Conservation (phyloP, 108 stramenopile genomes). For the Pseudonitzschia multiseries region DNA sequence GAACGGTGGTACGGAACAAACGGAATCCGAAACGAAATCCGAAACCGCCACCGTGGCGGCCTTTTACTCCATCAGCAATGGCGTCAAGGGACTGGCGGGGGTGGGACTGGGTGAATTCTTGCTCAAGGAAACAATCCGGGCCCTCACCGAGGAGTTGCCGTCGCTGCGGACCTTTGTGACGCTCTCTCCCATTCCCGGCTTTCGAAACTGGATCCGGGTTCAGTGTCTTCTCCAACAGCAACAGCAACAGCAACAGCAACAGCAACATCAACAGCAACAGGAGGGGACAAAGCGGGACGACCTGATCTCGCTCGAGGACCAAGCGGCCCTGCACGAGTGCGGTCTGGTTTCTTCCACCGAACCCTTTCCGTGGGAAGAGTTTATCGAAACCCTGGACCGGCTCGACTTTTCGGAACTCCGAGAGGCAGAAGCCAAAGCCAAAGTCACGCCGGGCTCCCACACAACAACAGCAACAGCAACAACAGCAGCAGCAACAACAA, state of each 20-base stretch:
- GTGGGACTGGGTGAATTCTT: slow-evolving; percentile 89
- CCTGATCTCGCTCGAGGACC: slow-evolving; percentile 42
- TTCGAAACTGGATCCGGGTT: slow-evolving; percentile 81
- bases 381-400: background rate
- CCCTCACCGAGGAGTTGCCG: slow-evolving; percentile 55
- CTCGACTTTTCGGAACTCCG: background rate
- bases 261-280: slow-evolving; percentile 22
- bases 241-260: background rate
- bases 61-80: slow-evolving; percentile 92
- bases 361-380: slow-evolving; percentile 15
- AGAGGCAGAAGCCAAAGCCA: background rate
- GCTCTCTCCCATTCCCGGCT: slow-evolving; percentile 85
- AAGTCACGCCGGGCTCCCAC: no score
- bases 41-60: slow-evolving; percentile 61
- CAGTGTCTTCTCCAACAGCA: slow-evolving; percentile 30
- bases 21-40: slow-evolving; percentile 11
- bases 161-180: slow-evolving; percentile 75
- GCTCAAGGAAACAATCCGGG: slow-evolving; percentile 78
- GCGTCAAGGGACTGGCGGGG: slow-evolving; percentile 78
- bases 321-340: background rate
- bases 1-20: background rate
- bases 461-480: no score
- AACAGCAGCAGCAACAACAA: background rate
- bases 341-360: background rate
- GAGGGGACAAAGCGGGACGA: slow-evolving; percentile 25